Percentiles rank a stretch among this genome's conserved stretches.
Evolutionary conservation across 805 yeast genomes (phyloP).

Genomic region (Starmerella vaccinii): DNA sequence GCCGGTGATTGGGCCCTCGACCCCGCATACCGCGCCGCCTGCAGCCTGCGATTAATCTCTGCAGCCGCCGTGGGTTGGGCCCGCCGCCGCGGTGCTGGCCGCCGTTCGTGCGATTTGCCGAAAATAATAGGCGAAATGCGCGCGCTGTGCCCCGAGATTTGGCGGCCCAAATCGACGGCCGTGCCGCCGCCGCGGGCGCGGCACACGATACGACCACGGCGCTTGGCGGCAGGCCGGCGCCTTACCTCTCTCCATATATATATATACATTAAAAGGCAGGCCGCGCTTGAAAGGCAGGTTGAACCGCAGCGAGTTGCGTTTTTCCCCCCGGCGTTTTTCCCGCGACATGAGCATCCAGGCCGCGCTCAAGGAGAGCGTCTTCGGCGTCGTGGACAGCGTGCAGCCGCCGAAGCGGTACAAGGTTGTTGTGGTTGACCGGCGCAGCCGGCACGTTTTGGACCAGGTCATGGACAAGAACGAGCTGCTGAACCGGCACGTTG

Average conservation of each 20-base stretch:
- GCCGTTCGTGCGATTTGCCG: too few relatives aligned
- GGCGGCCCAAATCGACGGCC: too few relatives aligned
- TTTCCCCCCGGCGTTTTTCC: too few relatives aligned
- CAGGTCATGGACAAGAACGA: slow-evolving; percentile 34
- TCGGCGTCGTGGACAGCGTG: slow-evolving; percentile 34
- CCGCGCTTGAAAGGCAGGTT: too few relatives aligned
- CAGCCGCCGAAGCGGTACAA: slow-evolving; percentile 38
- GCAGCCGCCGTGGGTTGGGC: not conserved
- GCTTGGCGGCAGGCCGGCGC: not conserved
- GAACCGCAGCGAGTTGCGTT: too few relatives aligned
- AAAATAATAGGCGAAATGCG: too few relatives aligned
- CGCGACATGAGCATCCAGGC: slow-evolving; percentile 5
- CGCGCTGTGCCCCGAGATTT: too few relatives aligned
- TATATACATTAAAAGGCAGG: too few relatives aligned
- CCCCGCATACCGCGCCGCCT: not conserved
- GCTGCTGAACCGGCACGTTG: slow-evolving; percentile 29
- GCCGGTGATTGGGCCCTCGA: not conserved
- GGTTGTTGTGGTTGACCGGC: slow-evolving; percentile 27
- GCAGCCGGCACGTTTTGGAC: slow-evolving; percentile 25
- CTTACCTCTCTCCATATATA: too few relatives aligned
- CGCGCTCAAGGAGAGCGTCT: slow-evolving; percentile 24
- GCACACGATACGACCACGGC: not conserved
- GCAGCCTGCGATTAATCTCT: not conserved
- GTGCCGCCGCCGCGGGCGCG: not conserved
- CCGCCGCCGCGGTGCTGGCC: too few relatives aligned